These are phyloP conservation scores for Quercus lobata DNA, from an alignment of 331 rosid species.

Conservation along the genomic window DNA sequence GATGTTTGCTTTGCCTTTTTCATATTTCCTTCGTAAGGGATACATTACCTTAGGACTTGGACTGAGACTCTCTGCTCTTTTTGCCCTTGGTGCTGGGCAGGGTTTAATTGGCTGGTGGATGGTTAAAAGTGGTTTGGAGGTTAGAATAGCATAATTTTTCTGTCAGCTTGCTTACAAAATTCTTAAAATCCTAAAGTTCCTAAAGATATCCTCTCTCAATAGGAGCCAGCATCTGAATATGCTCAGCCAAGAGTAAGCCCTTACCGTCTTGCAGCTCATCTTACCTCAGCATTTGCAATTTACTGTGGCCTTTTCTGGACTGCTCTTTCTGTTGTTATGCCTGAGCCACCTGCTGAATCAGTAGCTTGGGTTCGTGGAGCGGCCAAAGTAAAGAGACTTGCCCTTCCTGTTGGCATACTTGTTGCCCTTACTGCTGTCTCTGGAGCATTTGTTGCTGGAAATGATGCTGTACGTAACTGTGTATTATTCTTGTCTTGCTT, in stretches of 20 bases:
- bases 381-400: conserved; percentile 75
- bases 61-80: conserved; percentile 59
- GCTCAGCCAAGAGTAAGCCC: conserved; percentile 23
- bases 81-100: conserved; percentile 89
- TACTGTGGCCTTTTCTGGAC: conserved; percentile 90
- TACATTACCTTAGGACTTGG: conserved; percentile 75
- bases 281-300: conserved; percentile 84
- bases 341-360: conserved; percentile 79
- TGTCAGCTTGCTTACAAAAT: conserved; percentile 2
- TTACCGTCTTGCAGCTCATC: conserved; percentile 84
- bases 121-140: conserved; percentile 97
- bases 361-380: conserved; percentile 78
- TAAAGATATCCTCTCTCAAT: conserved; percentile 11
- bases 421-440: conserved; percentile 83
- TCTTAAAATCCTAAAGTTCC: background rate
- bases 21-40: conserved; percentile 74
- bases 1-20: conserved; percentile 80
- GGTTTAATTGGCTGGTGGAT: conserved; percentile 96
- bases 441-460: conserved; percentile 94
- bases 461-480: conserved; percentile 69
- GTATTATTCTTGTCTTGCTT: conserved; percentile 4
- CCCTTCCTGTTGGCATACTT: conserved; percentile 66
- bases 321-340: conserved; percentile 85
- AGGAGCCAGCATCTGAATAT: conserved; percentile 87
- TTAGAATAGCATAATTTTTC: conserved; percentile 18